Base-by-base conservation (phyloP, 2,329 filamentous ascomycete genomes). In the Aspergillus chevalieri region DNA sequence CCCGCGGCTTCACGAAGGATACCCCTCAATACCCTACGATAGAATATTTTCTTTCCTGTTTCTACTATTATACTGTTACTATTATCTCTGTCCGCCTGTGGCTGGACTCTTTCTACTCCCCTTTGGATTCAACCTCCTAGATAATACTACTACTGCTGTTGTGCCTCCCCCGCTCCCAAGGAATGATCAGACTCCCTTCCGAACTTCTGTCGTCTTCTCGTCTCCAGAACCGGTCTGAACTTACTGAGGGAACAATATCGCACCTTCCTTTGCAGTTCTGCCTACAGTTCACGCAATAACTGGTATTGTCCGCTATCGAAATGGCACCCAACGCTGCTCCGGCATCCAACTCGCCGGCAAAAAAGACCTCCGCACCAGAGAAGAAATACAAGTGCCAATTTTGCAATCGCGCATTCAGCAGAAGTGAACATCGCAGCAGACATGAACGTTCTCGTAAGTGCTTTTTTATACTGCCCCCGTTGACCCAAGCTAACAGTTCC, bases 371-470 rank as follows among this genome's bases (percentile, higher is more conserved):
- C 62, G 85, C 83, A 62, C 89, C 91, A 49, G 93, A 97, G 78
- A 92, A 94, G 79, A 95, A 96, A 75, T 98, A 98, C 83, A 96
- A 97, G 73, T 98, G 93, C 77, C 90, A 95, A 78, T 97, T 95
- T 74, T 97, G 93, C 78, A 91, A 91, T 75, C 83, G 93, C 72
- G 93, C 93, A 57, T 98, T 98, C 72, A 96, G 91, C 76, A 82
- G 93, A 71, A 95, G 90, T 72, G 93, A 98, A 74, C 93, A 98
- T 73, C 84, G 93, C 63, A 96, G 90, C 74, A 82, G 93, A 73
- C 93, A 98, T 74, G 93, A 98, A 75, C 83, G 93, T 75, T 95
- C 90, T 70, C 93, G 93, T 97, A 93, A 79, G 92, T 92, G 8
- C 21, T 14, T 44, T 30, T 44, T 19, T 43, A 14, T 45, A 38